These are phyloP conservation scores for Cystobasidiaceae sp. DNA, from an alignment of 1,284 basidiomycete genomes.

Conservation along the genomic window DNA sequence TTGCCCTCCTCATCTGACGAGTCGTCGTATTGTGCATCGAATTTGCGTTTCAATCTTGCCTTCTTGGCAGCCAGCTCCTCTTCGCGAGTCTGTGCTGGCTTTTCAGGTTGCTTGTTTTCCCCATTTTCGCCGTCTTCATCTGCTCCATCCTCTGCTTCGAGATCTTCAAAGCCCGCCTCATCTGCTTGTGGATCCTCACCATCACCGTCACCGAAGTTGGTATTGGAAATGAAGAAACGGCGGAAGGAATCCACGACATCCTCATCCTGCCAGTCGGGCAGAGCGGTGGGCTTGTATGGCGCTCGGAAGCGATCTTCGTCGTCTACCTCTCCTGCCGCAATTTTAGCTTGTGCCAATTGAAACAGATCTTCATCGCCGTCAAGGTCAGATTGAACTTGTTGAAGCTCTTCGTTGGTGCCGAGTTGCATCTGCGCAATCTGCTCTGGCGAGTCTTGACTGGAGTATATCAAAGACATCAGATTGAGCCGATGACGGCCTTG, in stretches of 20 bases:
- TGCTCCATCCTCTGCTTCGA: conserved; percentile 51
- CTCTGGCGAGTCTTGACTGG: conserved; percentile 62
- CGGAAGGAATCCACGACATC: conserved; percentile 79
- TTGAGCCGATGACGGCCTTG: conserved; percentile 57
- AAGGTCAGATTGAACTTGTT: conserved; percentile 35
- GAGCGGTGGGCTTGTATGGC: conserved; percentile 50
- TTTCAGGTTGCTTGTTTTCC: too few relatives aligned
- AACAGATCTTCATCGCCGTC: conserved; percentile 43
- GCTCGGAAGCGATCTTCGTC: conserved; percentile 58
- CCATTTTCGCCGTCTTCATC: conserved; percentile 49
- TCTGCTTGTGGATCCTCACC: conserved; percentile 47
- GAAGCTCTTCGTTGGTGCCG: conserved; percentile 46
- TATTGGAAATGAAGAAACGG: conserved; percentile 83
- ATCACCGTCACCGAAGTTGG: conserved; percentile 35
- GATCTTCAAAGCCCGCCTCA: conserved; percentile 52
- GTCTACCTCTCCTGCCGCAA: conserved; percentile 43
- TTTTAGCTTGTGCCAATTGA: conserved; percentile 17
- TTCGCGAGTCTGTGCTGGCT: too few relatives aligned
- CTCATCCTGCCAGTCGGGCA: conserved; percentile 78
- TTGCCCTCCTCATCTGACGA: conserved; percentile 60
- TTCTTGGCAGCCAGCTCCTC: conserved; percentile 76
- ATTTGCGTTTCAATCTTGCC: conserved; percentile 84
- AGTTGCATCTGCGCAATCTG: conserved; percentile 59
- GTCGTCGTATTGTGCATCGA: conserved; percentile 95
- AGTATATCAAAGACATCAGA: conserved; percentile 84